Base-by-base conservation (phyloP, 768 basidiomycete genomes). In the Rhodosporidiobolus odoratus region DNA sequence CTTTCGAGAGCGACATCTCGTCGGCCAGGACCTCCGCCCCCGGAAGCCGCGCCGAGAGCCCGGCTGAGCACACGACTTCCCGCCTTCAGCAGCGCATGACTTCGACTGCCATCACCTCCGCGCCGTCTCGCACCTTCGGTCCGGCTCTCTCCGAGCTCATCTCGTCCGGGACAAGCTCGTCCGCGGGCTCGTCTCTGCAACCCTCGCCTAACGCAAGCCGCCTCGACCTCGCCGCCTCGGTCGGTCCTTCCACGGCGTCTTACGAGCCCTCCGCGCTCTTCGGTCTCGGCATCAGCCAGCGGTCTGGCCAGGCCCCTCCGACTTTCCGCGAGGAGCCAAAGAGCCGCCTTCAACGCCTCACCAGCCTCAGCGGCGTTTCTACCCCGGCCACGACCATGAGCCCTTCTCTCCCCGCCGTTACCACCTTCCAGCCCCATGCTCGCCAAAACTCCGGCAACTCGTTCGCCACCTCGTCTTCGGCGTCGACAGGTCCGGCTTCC, bases 201-300 rank as follows among this genome's bases (percentile, higher is more conserved):
- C 56, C 38, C 45, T 68, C 66, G 48, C 62, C 66, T 3, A 17
- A 35, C 27, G 5, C 34, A 21, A 41, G 38, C 4, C 54, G 64
- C 43, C 16, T 52, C n/a, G 27, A 34, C 6, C 40, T 54, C 52
- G 19, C 66, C 41, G 2, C 37, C 2, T n/a, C 48, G 54, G 10
- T 27, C 32, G 40, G 19, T 25, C 43, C 40, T 1, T 38, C 35
- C 27, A 2, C 50, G 19, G 21, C 48, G 8, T 43, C 40, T 30
- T 13, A 25, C 62, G 66, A 67, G 38, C 43, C 66, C 23, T 56
- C 58, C 41, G 58, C 71, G 21, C 59, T 62, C 43, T 60, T 72
- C 53, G 71, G 71, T 23, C 62, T 72, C 53, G 71, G 71, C 23
- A 58, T 72, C 41, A 63, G 65, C 40, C 61, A 64, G 58, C 63